Percentiles rank a stretch among this genome's conserved stretches.
phyloP scores from a whole-genome alignment of 495 filamentous ascomycete species.

The Poronia punctata region DNA sequence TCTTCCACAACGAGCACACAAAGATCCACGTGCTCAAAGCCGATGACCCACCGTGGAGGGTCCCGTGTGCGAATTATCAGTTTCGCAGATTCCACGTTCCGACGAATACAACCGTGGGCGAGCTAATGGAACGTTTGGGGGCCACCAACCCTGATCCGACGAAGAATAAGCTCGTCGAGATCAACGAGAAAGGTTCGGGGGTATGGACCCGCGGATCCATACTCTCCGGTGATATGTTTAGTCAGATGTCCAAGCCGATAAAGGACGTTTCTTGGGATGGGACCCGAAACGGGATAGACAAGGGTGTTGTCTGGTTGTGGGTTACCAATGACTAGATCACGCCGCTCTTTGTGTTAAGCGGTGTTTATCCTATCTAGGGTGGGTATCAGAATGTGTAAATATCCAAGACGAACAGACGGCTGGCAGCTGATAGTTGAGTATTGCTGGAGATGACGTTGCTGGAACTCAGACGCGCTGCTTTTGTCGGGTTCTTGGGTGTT shows the following conservation, averaged over 20 bases:
- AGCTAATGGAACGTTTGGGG: conserved; percentile 42
- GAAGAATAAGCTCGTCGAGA: conserved; percentile 38
- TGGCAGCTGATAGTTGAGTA: no score
- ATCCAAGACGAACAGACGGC: no score
- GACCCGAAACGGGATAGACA: conserved; percentile 28
- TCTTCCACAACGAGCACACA: conserved; percentile 41
- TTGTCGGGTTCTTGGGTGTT: no score
- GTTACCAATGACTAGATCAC: conserved; percentile 28
- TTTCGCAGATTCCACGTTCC: conserved; percentile 37
- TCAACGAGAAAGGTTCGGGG: conserved; percentile 30
- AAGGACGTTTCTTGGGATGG: conserved; percentile 32
- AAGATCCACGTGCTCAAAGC: conserved; percentile 42
- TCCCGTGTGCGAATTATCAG: conserved; percentile 18
- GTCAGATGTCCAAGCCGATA: conserved; percentile 21
- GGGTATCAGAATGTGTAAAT: no score
- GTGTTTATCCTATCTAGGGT: no score
- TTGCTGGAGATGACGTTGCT: no score
- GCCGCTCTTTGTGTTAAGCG: not conserved
- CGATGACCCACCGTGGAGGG: conserved; percentile 36
- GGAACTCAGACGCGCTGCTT: no score
- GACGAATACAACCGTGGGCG: conserved; percentile 30
- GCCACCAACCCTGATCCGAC: conserved; percentile 30
- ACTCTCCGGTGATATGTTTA: conserved; percentile 22
- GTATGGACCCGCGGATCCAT: conserved; percentile 31
- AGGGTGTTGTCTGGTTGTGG: conserved; percentile 34